Evolutionary conservation across 2,329 filamentous ascomycete species (phyloP), one percentile per base, ranked within the genome.

Genomic region (Cadophora malorum): DNA sequence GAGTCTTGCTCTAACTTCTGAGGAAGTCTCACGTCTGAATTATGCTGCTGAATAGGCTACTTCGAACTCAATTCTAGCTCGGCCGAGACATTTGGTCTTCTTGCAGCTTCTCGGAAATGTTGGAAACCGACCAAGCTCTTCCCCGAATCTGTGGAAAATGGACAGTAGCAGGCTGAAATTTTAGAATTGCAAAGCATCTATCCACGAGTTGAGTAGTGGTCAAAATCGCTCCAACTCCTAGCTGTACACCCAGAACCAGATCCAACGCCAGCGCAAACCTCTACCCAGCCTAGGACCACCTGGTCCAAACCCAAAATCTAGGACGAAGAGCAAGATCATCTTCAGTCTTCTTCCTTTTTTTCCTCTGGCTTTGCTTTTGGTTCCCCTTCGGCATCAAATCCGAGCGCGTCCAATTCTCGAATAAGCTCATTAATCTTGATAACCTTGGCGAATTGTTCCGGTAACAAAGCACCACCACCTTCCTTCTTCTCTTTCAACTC

Each of bases 361-460:
- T 69, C 68, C 47, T 71, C 72, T 8, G 64, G 64, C 49, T 70
- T 73, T n/a, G 50, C 76, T 74, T 85, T 85, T 74, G 84, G 85
- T 69, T 94, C 91, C 2, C 90, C 93, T 10, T 96, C 91, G 0
- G 87, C 81, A 78, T 96, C 91, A 71, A 98, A 93, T 0, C 95
- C 95, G 33, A 99, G 83, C 2, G 87, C 86, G 75, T 96, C 92
- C 66, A 99, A 82, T 78, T 98, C 94, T 14, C 94, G 88, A 67
- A 97, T 90, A 62, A 99, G 85, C 82, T 99, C 96, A 71, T 93
- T 93, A 78, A 99, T 97, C 80, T 96, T 97, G 79, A 97, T 96
- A 65, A 99, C 93, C 82, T 99, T 99, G 74, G 95, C 94, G 71
- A 98, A 91, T 81, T 99, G 96, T 81, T 99, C 96, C 0, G 94